Conservation (phyloP, 2,329 filamentous ascomycete species). For the Grosmannia huntii region DNA sequence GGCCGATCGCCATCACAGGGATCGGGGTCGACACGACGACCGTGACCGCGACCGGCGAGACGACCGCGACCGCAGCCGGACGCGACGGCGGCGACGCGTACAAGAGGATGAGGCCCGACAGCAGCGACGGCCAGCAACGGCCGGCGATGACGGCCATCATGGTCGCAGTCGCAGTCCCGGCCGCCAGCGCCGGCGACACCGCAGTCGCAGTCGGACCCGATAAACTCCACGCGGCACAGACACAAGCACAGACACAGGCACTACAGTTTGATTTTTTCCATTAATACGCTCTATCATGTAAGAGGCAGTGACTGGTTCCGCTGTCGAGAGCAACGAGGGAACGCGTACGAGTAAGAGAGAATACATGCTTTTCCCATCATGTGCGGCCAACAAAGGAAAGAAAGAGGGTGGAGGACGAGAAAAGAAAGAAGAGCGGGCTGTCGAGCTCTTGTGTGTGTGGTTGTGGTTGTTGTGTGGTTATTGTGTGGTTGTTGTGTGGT, state of each 20-base stretch:
- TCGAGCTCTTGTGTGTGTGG: too few species aligned
- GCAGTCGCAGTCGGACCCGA: background rate
- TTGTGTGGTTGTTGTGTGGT: too few species aligned
- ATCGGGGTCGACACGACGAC: conserved; percentile 6
- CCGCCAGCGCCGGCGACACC: background rate
- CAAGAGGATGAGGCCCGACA: background rate
- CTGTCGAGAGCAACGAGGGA: too few species aligned
- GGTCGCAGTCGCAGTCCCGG: background rate
- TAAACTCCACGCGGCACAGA: too few species aligned
- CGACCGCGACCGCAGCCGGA: conserved; percentile 12
- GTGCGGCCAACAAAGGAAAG: too few species aligned
- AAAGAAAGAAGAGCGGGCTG: background rate
- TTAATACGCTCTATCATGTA: background rate
- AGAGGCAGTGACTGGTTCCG: too few species aligned
- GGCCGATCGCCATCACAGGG: background rate
- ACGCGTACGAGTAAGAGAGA: too few species aligned
- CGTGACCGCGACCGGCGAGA: background rate
- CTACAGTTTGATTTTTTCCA: background rate
- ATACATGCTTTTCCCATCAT: too few species aligned
- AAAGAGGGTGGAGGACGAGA: too few species aligned
- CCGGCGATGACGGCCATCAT: conserved; percentile 19
- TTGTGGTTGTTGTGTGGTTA: too few species aligned
- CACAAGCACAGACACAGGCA: too few species aligned
- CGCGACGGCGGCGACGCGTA: conserved; percentile 1
- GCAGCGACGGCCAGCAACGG: conserved; percentile 9